phyloP scores from a whole-genome alignment of 2,329 filamentous ascomycete species.

The Fusarium sp. region DNA sequence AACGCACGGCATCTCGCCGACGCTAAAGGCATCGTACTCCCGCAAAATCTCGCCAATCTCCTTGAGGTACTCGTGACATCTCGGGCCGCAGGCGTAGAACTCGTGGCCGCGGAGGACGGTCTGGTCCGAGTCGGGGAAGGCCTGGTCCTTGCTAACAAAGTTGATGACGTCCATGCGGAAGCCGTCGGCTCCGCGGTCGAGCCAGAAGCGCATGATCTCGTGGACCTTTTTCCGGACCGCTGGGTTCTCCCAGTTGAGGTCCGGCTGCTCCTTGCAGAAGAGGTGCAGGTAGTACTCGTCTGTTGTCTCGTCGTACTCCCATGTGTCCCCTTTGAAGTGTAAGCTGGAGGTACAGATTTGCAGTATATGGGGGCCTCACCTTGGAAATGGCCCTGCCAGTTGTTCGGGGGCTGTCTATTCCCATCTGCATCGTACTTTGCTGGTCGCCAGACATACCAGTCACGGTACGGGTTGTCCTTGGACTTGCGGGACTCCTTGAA shows the following conservation, averaged over 20 bases:
- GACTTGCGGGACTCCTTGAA: slow-evolving; percentile 66
- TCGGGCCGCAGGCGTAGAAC: slow-evolving; percentile 65
- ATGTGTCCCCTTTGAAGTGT: slow-evolving; percentile 52
- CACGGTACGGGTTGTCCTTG: slow-evolving; percentile 63
- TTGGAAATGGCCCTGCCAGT: slow-evolving; percentile 59
- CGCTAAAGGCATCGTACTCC: slow-evolving; percentile 61
- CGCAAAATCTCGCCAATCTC: slow-evolving; percentile 57
- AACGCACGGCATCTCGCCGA: slow-evolving; percentile 62
- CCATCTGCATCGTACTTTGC: slow-evolving; percentile 66
- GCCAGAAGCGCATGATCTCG: slow-evolving; percentile 78
- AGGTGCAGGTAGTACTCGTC: slow-evolving; percentile 72
- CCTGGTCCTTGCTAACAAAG: slow-evolving; percentile 70
- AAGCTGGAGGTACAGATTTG: neutral
- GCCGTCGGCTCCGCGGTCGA: slow-evolving; percentile 73
- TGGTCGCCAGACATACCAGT: slow-evolving; percentile 76
- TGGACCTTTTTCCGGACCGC: slow-evolving; percentile 74
- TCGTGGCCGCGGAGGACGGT: slow-evolving; percentile 49
- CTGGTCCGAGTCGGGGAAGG: slow-evolving; percentile 61
- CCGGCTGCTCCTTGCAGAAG: slow-evolving; percentile 77
- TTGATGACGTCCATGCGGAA: slow-evolving; percentile 77
- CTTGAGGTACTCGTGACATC: slow-evolving; percentile 58
- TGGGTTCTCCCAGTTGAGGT: slow-evolving; percentile 81
- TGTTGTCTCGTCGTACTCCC: slow-evolving; percentile 61
- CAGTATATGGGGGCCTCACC: slow-evolving; percentile 27
- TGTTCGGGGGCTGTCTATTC: slow-evolving; percentile 70